A percentile compares a stretch with the other conserved stretches of the same genome.
These are phyloP conservation scores for Phyllostachys edulis DNA, from an alignment of 176 grass and related monocot genomes.

Conservation along the genomic window DNA sequence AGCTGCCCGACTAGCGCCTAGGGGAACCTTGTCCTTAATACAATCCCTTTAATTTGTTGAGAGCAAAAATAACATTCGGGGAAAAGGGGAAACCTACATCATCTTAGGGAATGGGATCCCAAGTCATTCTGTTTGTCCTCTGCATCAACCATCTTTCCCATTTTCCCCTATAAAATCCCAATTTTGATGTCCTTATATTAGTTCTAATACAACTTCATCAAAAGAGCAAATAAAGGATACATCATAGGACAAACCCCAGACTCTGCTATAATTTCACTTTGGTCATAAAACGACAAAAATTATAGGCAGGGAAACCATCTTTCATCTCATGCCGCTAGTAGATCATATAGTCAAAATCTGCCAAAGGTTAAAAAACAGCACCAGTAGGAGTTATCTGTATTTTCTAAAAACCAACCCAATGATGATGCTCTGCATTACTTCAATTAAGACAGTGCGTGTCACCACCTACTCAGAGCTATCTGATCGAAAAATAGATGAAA, in stretches of 20 bases:
- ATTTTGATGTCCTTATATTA: conserved; percentile 55
- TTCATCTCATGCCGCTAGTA: not conserved
- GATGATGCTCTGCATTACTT: not conserved
- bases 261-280: not conserved
- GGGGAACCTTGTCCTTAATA: too few species aligned
- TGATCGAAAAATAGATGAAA: not conserved
- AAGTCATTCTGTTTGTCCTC: conserved; percentile 41
- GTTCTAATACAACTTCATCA: conserved; percentile 27
- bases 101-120: conserved; percentile 40
- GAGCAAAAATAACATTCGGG: conserved; percentile 30
- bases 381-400: not conserved
- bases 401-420: not conserved
- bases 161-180: conserved; percentile 74
- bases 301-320: not conserved
- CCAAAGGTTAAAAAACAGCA: not conserved
- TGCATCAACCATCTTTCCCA: conserved; percentile 83
- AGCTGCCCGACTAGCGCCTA: too few species aligned
- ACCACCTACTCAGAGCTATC: not conserved
- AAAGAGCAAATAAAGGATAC: conserved; percentile 1
- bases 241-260: not conserved
- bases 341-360: not conserved
- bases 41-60: conserved; percentile 20
- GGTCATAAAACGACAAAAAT: not conserved
- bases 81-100: conserved; percentile 61
- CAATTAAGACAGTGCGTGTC: not conserved